A percentile compares a stretch with the other conserved stretches of the same genome.
These are phyloP conservation scores for Herpetomonas tarakana DNA, from an alignment of 208 protist species.

Conservation along the genomic window DNA sequence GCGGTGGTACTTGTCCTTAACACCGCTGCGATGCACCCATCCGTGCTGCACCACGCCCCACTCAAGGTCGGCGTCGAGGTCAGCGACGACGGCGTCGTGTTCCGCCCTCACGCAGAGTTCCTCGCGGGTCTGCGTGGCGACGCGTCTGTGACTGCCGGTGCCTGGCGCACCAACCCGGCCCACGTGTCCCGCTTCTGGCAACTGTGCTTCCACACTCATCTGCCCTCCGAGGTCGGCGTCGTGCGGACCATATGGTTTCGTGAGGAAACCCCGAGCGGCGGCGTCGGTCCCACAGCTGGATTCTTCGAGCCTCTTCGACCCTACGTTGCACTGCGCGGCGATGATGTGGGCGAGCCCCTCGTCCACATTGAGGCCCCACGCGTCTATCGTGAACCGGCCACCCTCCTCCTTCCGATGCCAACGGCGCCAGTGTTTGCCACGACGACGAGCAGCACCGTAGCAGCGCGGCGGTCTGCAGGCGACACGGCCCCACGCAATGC, in stretches of 20 bases:
- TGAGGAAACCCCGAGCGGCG: conserved; percentile 4
- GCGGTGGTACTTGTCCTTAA: conserved; percentile 56
- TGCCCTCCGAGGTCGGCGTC: conserved; percentile 46
- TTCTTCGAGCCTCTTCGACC: not conserved
- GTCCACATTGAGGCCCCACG: not conserved
- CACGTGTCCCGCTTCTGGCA: conserved; percentile 65
- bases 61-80: conserved; percentile 45
- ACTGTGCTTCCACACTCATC: conserved; percentile 33
- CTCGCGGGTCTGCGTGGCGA: conserved; percentile 7
- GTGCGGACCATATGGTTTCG: conserved; percentile 60
- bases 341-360: not conserved
- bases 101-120: conserved; percentile 10
- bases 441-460: not conserved
- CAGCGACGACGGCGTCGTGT: conserved; percentile 48
- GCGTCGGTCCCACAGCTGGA: conserved; percentile 11
- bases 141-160: conserved; percentile 11
- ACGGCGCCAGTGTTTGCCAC: not conserved
- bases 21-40: conserved; percentile 27
- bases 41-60: conserved; percentile 40
- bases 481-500: too few species aligned
- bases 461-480: too few species aligned
- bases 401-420: conserved; percentile 9
- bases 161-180: conserved; percentile 5
- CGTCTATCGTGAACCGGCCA: conserved; percentile 11
- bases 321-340: not conserved